Evolutionary conservation across 2,329 filamentous ascomycete genomes (phyloP).

Genomic region (Penicillium sp.): DNA sequence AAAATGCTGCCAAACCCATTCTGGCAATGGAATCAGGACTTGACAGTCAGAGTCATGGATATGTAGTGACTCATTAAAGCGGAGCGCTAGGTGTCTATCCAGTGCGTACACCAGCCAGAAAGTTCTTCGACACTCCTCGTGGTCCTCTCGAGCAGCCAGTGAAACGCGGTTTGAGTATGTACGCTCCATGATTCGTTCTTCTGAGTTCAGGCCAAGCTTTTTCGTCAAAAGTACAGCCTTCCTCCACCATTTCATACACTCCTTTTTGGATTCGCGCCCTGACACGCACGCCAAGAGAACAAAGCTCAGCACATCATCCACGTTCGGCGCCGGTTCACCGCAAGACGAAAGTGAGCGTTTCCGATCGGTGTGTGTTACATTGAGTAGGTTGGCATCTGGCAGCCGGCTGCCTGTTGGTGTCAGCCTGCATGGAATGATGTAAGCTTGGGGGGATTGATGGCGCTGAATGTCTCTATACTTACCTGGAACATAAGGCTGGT

Average conservation of each 20-base stretch:
- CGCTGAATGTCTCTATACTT: not conserved
- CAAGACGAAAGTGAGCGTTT: constrained; percentile 22
- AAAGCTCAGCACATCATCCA: constrained; percentile 52
- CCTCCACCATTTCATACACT: constrained; percentile 55
- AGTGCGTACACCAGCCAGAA: constrained; percentile 57
- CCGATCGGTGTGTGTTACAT: not conserved
- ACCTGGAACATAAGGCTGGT: constrained; percentile 10
- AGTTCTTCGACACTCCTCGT: constrained; percentile 52
- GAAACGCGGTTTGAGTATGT: not conserved
- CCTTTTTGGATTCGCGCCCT: constrained; percentile 54
- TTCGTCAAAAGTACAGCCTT: constrained; percentile 47
- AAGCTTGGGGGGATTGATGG: no score
- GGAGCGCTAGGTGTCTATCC: constrained; percentile 55
- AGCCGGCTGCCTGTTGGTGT: not conserved
- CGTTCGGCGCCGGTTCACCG: not conserved
- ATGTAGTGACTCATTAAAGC: constrained; percentile 51
- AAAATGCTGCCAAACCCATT: constrained; percentile 48
- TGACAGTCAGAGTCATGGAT: constrained; percentile 54
- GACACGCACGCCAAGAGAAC: constrained; percentile 53
- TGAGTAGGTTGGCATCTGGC: not conserved
- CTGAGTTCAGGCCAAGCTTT: constrained; percentile 2
- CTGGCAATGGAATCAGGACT: constrained; percentile 43
- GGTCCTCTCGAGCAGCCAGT: not conserved
- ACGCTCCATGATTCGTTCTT: not conserved
- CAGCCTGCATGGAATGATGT: not conserved